Evolutionary conservation across 1,284 basidiomycete species (phyloP), one percentile per base, ranked within the genome.

Genomic region (Heliocybe sulcata): DNA sequence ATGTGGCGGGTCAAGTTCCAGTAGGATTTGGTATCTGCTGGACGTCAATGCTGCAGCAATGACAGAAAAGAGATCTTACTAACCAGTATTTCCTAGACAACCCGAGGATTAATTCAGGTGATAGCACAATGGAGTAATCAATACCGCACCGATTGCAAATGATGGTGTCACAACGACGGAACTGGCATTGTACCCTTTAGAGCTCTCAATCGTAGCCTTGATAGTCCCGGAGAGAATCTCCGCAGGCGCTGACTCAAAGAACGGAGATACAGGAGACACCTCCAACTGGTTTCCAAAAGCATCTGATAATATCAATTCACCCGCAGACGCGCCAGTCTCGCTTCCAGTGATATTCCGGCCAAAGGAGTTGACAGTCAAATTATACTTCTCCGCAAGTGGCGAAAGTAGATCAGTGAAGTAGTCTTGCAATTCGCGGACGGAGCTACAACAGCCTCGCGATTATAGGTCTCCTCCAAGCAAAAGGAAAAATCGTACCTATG

Each of bases 1-100:
- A 79, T 79, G 52, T 79, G 74, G n/a, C 60, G 58, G 0, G 77
- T 76, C 25, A 79, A 62, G 29, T 70, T 68, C 78, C 78, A 79
- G 57, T 80, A 79, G 59, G 67, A 71, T 8, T 64, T 64, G 20
- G 78, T 79, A 56, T 79, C 77, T 49, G n/a, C 4, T 4, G 11
- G 27, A 6, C 47, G 23, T 9, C 10, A 49, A n/a, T 26, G 25
- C 8, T 16, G 23, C 8, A 12, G 22, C 47, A 23, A 20, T 49
- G 23, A 4, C 14, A 25, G 47, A 49, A 4, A 20, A 4, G 27
- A 49, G 12, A 31, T 31, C n/a, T 25, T 11, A 9, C 20, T 12
- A 4, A 49, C 47, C 47, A 20, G 47, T 49, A 22, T 49, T 35
- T 20, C 51, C 54, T 42, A 42, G 12, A n/a, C n/a, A n/a, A n/a